Percentiles rank a stretch among this genome's conserved stretches.
phyloP scores from a whole-genome alignment of 495 filamentous ascomycete genomes.

The Penicillium samsonianum region DNA sequence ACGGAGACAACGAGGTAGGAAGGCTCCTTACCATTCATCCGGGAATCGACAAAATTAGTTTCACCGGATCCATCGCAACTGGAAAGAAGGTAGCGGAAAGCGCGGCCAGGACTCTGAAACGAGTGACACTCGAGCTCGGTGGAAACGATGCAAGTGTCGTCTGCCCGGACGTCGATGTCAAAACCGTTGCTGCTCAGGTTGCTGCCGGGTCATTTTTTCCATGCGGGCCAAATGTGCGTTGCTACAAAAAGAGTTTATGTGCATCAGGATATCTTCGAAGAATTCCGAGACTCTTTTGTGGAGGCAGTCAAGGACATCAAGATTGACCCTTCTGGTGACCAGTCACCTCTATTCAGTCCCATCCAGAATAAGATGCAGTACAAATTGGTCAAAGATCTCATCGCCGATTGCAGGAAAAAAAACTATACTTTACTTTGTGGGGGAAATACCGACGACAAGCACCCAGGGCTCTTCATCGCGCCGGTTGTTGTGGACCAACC shows the following conservation, averaged over 20 bases:
- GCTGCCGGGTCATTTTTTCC: too few species aligned
- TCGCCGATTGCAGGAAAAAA: background rate
- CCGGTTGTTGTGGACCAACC: background rate
- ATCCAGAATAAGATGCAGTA: background rate
- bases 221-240: too few species aligned
- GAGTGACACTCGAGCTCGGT: background rate
- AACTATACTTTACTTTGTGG: background rate
- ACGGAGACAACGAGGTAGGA: background rate
- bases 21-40: background rate
- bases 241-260: too few species aligned
- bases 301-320: too few species aligned
- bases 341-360: background rate
- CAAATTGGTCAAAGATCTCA: background rate
- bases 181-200: too few species aligned
- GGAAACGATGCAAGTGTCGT: background rate
- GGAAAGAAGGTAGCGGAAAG: background rate
- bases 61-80: background rate
- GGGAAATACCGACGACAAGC: background rate
- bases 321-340: too few species aligned
- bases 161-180: too few species aligned
- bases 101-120: background rate
- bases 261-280: too few species aligned
- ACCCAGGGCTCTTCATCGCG: background rate
- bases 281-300: too few species aligned
- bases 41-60: background rate